A percentile compares a stretch with the other conserved stretches of the same genome.
Evolutionary conservation across 768 basidiomycete species (phyloP).

Genomic region (Mycena maculata): DNA sequence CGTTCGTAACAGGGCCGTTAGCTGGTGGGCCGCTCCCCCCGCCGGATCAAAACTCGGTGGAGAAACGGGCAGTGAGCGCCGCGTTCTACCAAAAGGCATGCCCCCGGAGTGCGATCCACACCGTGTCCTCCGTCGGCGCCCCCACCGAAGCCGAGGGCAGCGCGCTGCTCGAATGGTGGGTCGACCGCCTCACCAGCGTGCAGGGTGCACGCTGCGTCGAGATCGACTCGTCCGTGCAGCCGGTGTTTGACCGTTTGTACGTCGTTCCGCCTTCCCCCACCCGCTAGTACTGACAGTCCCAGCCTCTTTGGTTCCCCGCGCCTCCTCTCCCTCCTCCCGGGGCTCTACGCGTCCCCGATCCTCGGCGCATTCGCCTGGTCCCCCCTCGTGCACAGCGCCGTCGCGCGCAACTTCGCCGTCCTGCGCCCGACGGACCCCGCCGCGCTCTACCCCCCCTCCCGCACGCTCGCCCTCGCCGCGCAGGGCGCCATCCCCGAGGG

Average conservation of each 20-base stretch:
- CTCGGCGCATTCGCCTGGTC: conserved; percentile 65
- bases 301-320: conserved; percentile 60
- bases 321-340: conserved; percentile 56
- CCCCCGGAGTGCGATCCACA: conserved; percentile 47
- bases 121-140: conserved; percentile 49
- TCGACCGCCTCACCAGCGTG: conserved; percentile 47
- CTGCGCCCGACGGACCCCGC: conserved; percentile 49
- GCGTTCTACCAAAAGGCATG: conserved; percentile 64
- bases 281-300: not conserved
- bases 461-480: conserved; percentile 18
- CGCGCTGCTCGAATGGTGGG: conserved; percentile 64
- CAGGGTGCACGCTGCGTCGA: conserved; percentile 55
- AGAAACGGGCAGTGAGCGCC: conserved; percentile 55
- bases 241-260: conserved; percentile 63
- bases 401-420: conserved; percentile 61
- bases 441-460: conserved; percentile 32
- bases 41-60: conserved; percentile 30
- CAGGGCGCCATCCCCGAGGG: conserved; percentile 12
- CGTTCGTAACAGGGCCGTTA: conserved; percentile 67
- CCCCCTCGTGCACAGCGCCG: conserved; percentile 59
- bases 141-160: conserved; percentile 54
- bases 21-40: conserved; percentile 58
- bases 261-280: conserved; percentile 34
- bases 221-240: conserved; percentile 52
- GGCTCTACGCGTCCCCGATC: conserved; percentile 60